Evolutionary conservation across 768 basidiomycete species (phyloP).

Genomic region (Suillus subaureus): DNA sequence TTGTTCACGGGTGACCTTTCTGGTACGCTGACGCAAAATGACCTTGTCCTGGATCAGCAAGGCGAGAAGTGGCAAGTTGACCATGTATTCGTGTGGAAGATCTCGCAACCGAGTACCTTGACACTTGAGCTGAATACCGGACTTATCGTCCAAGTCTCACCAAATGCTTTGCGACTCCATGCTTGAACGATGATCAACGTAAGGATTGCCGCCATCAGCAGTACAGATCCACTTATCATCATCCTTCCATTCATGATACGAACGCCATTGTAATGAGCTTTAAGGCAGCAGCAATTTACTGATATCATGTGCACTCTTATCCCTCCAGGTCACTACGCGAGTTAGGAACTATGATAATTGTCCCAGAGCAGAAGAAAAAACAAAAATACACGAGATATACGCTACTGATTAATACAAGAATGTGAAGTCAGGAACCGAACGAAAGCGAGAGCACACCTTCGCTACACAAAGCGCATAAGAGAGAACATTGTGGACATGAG

Average conservation of each 20-base stretch:
- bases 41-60: too few species aligned
- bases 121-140: too few species aligned
- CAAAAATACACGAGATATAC: constrained; percentile 7
- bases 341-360: neutral
- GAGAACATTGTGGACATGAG: neutral
- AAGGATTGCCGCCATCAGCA: too few species aligned
- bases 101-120: too few species aligned
- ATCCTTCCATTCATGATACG: neutral
- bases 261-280: neutral
- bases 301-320: neutral
- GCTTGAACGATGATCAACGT: too few species aligned
- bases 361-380: neutral
- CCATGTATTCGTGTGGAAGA: too few species aligned
- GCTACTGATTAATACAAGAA: constrained; percentile 3
- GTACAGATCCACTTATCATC: neutral
- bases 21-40: too few species aligned
- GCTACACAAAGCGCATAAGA: neutral
- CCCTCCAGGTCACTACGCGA: neutral
- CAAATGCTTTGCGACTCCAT: too few species aligned
- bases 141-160: too few species aligned
- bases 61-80: too few species aligned
- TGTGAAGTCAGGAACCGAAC: neutral
- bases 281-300: neutral
- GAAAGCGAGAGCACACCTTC: neutral
- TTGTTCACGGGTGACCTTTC: too few species aligned